Evolutionary conservation across 1,139 yeast species (phyloP), one percentile per base, ranked within the genome.

Genomic region (Candida pseudoviswanathii): DNA sequence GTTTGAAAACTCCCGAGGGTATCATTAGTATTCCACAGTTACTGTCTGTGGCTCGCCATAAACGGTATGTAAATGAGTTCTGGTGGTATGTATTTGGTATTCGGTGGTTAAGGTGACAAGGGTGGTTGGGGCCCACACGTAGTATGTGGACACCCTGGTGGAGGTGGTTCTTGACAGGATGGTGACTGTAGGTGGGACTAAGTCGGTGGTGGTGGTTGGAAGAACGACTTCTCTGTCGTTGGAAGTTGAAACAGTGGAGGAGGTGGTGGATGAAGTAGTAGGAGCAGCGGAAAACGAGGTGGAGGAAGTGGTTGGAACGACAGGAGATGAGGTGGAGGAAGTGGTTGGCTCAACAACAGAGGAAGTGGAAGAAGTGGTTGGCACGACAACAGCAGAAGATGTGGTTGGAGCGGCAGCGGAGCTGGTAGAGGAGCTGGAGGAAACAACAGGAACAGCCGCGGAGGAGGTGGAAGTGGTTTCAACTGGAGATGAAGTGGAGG

Each of bases 51-150:
- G 57, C 24, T 39, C 48, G 4, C 52, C 56, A 33, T 52, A 54
- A 5, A 53, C 44, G 0, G 58, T 54, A 9, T 45, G 37, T 10
- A 53, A 37, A 31, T 49, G 47, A n/a, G 50, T 45, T 37, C 42
- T 51, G 5, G 57, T 54, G 10, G 55, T 50, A 10, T 44, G 25
- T 22, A 52, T 30, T 22, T 44, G 44, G 25, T 53, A 53, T 33
- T 31, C 40, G n/a, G 58, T 54, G 3, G 58, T 47, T 3, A 48
- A 27, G n/a, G 57, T 48, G 22, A 46, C 43, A 8, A 53, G 33
- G 22, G 57, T 52, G 8, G 58, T 47, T 37, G 55, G 53, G 6
- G 52, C 52, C 46, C 48, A 52, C 4, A 48, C 52, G 34, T 38
- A 45, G 24, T 43, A 36, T 9, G 55, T 53, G 34, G 44, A 48